These are phyloP conservation scores for Fusarium gaditjirri DNA, from an alignment of 2,329 filamentous ascomycete species.

Conservation along the genomic window DNA sequence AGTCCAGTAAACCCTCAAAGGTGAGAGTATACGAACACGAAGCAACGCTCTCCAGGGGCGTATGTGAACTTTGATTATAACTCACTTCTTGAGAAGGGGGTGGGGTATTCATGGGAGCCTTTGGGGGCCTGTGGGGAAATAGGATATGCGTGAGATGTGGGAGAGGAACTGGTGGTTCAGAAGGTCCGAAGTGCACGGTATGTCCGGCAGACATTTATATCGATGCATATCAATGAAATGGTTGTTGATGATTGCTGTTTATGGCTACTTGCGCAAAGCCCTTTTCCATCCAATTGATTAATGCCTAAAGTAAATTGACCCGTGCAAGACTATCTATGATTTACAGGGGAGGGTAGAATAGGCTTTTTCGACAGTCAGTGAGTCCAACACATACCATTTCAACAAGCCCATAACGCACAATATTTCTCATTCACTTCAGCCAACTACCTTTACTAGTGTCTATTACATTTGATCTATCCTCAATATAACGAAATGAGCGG, in stretches of 20 bases:
- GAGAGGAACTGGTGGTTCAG: fast-evolving
- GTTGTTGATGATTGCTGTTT: fast-evolving
- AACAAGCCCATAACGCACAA: not conserved
- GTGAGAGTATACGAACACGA: too few relatives aligned
- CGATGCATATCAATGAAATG: not conserved
- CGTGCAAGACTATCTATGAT: fast-evolving
- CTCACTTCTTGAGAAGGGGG: not conserved
- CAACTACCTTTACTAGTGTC: not conserved
- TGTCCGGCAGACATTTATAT: too few relatives aligned
- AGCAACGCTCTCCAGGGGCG: not conserved
- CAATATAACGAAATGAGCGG: fast-evolving
- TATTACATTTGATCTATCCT: fast-evolving
- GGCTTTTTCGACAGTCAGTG: too few relatives aligned
- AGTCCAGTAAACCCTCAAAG: fast-evolving
- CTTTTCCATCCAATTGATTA: not conserved
- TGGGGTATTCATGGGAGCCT: not conserved
- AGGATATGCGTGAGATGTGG: fast-evolving
- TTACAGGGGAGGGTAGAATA: fast-evolving
- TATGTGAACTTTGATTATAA: not conserved
- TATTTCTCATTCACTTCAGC: fast-evolving
- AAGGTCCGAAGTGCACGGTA: fast-evolving
- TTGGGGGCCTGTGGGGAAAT: not conserved
- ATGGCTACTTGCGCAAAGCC: too few relatives aligned
- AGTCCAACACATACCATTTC: fast-evolving
- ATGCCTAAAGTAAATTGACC: fast-evolving